Conservation (phyloP, 78 protist species). For the Isochrysis galbana region DNA sequence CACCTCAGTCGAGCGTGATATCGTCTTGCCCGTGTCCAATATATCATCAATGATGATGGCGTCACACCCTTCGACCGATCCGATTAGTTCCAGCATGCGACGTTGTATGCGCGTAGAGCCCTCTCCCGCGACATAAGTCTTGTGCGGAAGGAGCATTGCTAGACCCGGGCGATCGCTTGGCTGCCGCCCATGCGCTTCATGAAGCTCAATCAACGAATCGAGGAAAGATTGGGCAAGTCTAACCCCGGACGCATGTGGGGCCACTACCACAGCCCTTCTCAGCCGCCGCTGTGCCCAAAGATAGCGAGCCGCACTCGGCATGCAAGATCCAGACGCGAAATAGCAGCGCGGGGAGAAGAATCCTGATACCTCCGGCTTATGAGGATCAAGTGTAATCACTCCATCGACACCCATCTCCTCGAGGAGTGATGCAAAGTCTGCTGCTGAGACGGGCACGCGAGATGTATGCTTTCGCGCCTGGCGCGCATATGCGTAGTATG, state of each 20-base stretch:
- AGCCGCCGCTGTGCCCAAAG: not conserved
- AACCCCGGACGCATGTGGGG: not conserved
- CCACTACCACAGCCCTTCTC: not conserved
- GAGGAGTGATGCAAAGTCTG: not conserved
- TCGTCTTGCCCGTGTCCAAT: not conserved
- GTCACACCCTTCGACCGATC: not conserved
- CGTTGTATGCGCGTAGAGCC: too few species aligned
- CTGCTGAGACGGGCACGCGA: not conserved
- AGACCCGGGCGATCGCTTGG: not conserved
- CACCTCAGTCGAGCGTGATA: not conserved
- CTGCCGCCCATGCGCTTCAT: too few species aligned
- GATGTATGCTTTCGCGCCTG: not conserved
- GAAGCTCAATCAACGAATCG: not conserved
- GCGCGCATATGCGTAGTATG: not conserved
- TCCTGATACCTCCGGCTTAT: not conserved
- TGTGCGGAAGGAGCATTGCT: not conserved
- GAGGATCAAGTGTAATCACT: not conserved
- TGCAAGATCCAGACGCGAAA: not conserved
- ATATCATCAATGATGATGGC: not conserved
- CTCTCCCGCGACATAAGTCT: not conserved
- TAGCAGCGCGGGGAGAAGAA: conserved; percentile 5
- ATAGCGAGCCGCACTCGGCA: not conserved
- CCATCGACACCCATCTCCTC: not conserved
- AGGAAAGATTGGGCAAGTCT: not conserved
- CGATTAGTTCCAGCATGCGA: not conserved